Conservation (phyloP, 202 grass and related monocot species). For the Panicum virgatum region DNA sequence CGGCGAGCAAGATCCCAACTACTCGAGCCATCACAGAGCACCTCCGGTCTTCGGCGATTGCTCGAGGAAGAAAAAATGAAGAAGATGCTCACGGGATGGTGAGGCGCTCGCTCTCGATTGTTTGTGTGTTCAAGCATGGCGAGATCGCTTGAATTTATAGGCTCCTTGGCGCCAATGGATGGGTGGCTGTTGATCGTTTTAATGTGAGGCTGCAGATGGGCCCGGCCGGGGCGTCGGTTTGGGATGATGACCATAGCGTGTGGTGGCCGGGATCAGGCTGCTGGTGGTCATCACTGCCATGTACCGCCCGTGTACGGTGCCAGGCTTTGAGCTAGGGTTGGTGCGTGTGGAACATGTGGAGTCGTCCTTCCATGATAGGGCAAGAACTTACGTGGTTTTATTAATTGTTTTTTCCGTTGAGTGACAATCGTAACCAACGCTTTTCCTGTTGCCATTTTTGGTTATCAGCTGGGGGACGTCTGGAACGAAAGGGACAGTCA, state of each 20-base stretch:
- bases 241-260: not conserved
- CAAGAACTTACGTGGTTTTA: no score
- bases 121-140: not conserved
- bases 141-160: conserved; percentile 9
- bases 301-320: not conserved
- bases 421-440: no score
- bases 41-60: not conserved
- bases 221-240: not conserved
- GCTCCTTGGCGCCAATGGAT: not conserved
- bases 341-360: not conserved
- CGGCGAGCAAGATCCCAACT: not conserved
- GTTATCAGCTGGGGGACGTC: no score
- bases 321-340: conserved; percentile 7
- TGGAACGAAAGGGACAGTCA: no score
- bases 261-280: no score
- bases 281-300: no score
- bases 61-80: not conserved
- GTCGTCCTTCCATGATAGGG: no score
- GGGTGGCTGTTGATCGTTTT: not conserved
- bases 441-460: no score
- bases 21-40: not conserved
- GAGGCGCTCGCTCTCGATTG: not conserved
- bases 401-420: no score
- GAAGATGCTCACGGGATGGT: not conserved
- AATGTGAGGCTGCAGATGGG: not conserved